phyloP scores from a whole-genome alignment of 129 eudicot species.

The Chrysanthemum makinoi region DNA sequence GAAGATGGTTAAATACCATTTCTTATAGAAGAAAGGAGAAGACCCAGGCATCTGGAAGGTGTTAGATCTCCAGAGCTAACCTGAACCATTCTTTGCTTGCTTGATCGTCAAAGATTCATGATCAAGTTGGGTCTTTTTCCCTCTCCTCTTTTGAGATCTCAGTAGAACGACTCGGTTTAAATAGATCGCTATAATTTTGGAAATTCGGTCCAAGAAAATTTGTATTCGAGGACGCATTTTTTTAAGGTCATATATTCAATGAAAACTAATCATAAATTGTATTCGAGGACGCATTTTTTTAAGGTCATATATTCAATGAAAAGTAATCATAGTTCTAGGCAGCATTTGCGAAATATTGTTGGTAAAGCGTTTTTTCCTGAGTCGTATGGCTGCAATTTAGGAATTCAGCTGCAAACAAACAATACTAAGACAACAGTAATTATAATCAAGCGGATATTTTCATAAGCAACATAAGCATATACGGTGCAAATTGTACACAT shows the following conservation, averaged over 20 bases:
- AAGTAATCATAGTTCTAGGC: neutral
- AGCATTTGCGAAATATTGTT: too few relatives aligned
- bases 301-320: neutral
- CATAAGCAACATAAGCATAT: conserved; percentile 1
- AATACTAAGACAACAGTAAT: too few relatives aligned
- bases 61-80: conserved; percentile 27
- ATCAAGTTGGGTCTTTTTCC: conserved; percentile 9
- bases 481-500: neutral
- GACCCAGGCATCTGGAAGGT: conserved; percentile 22
- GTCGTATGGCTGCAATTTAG: neutral
- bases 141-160: neutral
- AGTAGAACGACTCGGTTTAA: neutral
- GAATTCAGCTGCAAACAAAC: neutral
- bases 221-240: neutral
- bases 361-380: neutral
- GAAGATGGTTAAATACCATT: conserved; percentile 53
- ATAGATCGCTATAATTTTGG: neutral
- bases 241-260: neutral
- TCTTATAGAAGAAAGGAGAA: conserved; percentile 35
- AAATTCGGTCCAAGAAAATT: neutral
- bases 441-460: too few relatives aligned
- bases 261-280: neutral
- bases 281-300: neutral
- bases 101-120: neutral
- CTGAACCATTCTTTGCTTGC: conserved; percentile 21